Evolutionary conservation across 2,329 filamentous ascomycete genomes (phyloP), one percentile per base, ranked within the genome.

Genomic region (Dactylellina cionopaga): DNA sequence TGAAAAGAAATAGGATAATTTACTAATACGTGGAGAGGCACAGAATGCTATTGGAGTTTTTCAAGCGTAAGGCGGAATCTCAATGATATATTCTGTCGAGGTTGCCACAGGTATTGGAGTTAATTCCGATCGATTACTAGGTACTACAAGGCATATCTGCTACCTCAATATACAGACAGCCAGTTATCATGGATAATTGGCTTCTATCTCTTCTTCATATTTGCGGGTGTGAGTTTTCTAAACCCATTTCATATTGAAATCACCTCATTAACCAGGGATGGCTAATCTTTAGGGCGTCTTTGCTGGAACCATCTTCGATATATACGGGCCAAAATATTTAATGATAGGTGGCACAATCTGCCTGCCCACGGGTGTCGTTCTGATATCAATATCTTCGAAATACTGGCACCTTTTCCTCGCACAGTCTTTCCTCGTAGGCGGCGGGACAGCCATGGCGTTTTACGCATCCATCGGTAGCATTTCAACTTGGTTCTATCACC

Each of bases 11-110:
- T n/a, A n/a, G n/a, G n/a, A n/a, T 25, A 24, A 52, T 9, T 11
- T 39, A 24, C 7, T 6, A 19, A 25, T 5, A 27, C 27, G 46
- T 43, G 2, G 5, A 19, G 24, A 15, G 10, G 39, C 9, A 10
- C 43, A 72, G 68, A 72, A 72, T 43, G 68, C 68, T 9, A 72
- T 72, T 43, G 68, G 68, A 2, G 58, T 64, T 17, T 72, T 72
- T 31, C 68, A 72, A 29, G 68, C 68, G 68, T 72, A 60, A 58
- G 68, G 15, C 11, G n/a, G n/a, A n/a, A n/a, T n/a, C n/a, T n/a
- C n/a, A n/a, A n/a, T n/a, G n/a, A n/a, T n/a, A n/a, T n/a, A n/a
- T n/a, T n/a, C n/a, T n/a, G n/a, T n/a, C n/a, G n/a, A n/a, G n/a
- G n/a, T n/a, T n/a, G n/a, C n/a, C n/a, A n/a, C n/a, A n/a, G n/a